Evolutionary conservation across 768 basidiomycete genomes (phyloP), one percentile per base, ranked within the genome.

Genomic region (Suillus plorans): DNA sequence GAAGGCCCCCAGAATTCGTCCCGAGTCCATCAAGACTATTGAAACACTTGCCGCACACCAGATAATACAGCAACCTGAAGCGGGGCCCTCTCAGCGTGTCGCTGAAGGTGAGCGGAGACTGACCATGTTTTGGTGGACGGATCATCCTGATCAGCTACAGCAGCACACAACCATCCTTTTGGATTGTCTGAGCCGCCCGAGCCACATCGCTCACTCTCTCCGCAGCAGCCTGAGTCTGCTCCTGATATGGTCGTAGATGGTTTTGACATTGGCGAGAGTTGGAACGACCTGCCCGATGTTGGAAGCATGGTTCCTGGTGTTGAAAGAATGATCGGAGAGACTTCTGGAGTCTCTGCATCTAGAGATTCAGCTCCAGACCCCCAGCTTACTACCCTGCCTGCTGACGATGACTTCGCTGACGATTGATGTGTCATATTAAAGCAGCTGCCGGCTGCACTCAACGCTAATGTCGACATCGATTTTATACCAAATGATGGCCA

Each of bases 141-240:
- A 56, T 37, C 36, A 56, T 31, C 22, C 36, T 56, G 53, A 56
- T 56, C 53, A 56, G 36, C 53, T 56, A 37, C 14, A 56, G 53
- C 53, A 42, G 16, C 41, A 42, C 41, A 42, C 41, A 14, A 18
- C 41, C 41, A 42, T 42, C 41, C 41, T 42, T 42, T 42, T 42
- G 0, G 16, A 42, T 42, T 42, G 41, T 18, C 41, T 18, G 41
- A 42, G 41, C 41, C 41, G n/a, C 53, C 53, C 28, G 36, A 56
- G 53, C 53, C 28, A 7, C 20, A 3, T 45, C 44, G 1, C 20
- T 45, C 44, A 45, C 1, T 0, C 44, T 45, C 44, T 45, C 44
- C 20, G 6, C 44, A 45, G 44, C 44, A 45, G 44, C 44, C 20
- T 18, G 8, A 45, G 44, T 45, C 6, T 45, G 44, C 44, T 45